These are phyloP conservation scores for Vigna angularis DNA, from an alignment of 306 rosid species.

Conservation along the genomic window DNA sequence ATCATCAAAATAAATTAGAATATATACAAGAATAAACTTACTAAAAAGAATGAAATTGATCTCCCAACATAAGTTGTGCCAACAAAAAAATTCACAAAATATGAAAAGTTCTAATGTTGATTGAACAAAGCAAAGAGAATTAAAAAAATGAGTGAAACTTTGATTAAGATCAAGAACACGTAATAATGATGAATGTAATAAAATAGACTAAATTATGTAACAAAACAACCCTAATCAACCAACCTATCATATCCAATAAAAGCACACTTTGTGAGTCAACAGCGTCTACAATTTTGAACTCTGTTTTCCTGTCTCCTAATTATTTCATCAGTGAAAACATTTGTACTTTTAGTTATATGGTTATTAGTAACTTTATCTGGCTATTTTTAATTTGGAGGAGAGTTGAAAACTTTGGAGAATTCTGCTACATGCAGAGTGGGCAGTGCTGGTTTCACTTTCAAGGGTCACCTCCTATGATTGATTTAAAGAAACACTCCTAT, in stretches of 20 bases:
- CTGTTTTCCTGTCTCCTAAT: not conserved
- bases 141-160: too few species aligned
- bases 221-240: not conserved
- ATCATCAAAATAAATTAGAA: too few species aligned
- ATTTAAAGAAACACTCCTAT: not conserved
- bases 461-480: not conserved
- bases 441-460: too few species aligned
- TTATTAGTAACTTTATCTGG: not conserved
- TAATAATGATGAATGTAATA: too few species aligned
- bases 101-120: too few species aligned
- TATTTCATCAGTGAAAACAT: not conserved
- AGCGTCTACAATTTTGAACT: not conserved
- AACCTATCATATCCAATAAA: not conserved
- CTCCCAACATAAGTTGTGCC: too few species aligned
- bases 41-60: too few species aligned
- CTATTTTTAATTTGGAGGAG: not conserved
- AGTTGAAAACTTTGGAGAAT: slow-evolving; percentile 13
- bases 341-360: not conserved
- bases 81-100: too few species aligned
- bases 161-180: too few species aligned
- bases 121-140: too few species aligned
- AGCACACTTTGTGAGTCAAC: not conserved
- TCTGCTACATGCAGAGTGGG: not conserved
- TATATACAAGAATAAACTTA: too few species aligned
- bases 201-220: too few species aligned